These are phyloP conservation scores for Nakazawaea sp. DNA, from an alignment of 805 yeast genomes.

Conservation along the genomic window DNA sequence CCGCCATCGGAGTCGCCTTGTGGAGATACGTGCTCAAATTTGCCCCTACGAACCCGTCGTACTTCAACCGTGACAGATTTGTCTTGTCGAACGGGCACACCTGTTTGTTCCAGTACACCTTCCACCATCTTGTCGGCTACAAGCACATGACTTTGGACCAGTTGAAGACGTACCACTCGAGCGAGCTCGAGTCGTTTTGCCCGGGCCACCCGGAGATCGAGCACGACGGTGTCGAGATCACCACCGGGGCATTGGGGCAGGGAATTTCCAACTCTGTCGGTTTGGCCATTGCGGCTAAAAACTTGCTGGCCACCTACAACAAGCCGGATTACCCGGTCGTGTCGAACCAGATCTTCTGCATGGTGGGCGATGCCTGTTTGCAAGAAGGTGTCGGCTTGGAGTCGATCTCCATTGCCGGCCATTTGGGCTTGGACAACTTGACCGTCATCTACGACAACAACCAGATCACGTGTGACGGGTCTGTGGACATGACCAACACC, in stretches of 20 bases:
- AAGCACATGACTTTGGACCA: slow-evolving; percentile 26
- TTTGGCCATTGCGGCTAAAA: slow-evolving; percentile 29
- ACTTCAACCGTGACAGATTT: slow-evolving; percentile 30
- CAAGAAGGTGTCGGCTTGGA: slow-evolving; percentile 34
- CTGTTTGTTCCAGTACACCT: slow-evolving; percentile 25
- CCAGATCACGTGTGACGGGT: slow-evolving; percentile 31
- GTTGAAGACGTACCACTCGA: slow-evolving; percentile 25
- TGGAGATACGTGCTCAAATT: slow-evolving; percentile 27
- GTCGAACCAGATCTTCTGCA: slow-evolving; percentile 23
- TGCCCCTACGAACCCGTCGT: slow-evolving; percentile 24
- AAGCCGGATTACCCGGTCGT: slow-evolving; percentile 24
- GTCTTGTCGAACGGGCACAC: slow-evolving; percentile 31
- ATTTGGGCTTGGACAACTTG: slow-evolving; percentile 28
- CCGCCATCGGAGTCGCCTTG: slow-evolving; percentile 29
- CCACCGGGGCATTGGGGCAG: slow-evolving; percentile 36
- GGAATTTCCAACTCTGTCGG: slow-evolving; percentile 34
- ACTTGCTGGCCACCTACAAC: slow-evolving; percentile 27
- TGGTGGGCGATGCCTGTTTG: slow-evolving; percentile 34
- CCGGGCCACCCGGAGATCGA: slow-evolving; percentile 37
- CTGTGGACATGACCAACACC: slow-evolving; percentile 25
- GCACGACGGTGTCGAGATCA: slow-evolving; percentile 28
- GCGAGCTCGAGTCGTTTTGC: slow-evolving; percentile 19
- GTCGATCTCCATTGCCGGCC: slow-evolving; percentile 32
- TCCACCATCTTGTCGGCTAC: slow-evolving; percentile 25
- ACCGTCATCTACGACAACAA: slow-evolving; percentile 30